phyloP scores from a whole-genome alignment of 108 stramenopile species.

The Chaetoceros muelleri region DNA sequence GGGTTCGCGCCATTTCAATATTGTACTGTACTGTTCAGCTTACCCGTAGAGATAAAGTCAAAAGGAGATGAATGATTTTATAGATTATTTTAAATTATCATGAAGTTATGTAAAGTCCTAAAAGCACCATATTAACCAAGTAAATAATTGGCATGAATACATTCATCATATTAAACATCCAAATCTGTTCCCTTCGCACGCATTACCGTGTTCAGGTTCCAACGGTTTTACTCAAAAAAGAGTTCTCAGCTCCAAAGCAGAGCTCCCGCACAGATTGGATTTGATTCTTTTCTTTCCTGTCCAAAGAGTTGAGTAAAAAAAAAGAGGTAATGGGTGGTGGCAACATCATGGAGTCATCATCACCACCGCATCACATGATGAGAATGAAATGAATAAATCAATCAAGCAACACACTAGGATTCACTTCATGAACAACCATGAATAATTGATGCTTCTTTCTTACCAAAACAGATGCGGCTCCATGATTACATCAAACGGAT shows the following conservation, averaged over 20 bases:
- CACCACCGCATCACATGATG: conserved; percentile 12
- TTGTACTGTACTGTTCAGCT: too few relatives aligned
- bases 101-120: too few relatives aligned
- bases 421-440: neutral
- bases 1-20: too few relatives aligned
- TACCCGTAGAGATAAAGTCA: too few relatives aligned
- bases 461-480: too few relatives aligned
- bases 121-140: too few relatives aligned
- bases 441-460: too few relatives aligned
- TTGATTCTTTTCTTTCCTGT: neutral
- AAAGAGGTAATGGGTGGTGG: conserved; percentile 7
- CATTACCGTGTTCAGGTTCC: conserved; percentile 35
- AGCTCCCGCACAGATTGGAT: conserved; percentile 26
- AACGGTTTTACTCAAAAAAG: conserved; percentile 14
- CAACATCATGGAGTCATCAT: conserved; percentile 1
- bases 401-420: neutral
- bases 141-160: too few relatives aligned
- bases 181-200: conserved; percentile 28
- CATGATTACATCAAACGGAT: neutral
- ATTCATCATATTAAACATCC: too few relatives aligned
- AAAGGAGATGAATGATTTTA: too few relatives aligned
- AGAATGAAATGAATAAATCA: neutral
- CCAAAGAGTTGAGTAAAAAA: neutral
- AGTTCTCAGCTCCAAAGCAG: conserved; percentile 10
- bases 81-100: too few relatives aligned